These are phyloP conservation scores for Phytophthora sansomeana DNA, from an alignment of 352 stramenopile species.

Conservation along the genomic window DNA sequence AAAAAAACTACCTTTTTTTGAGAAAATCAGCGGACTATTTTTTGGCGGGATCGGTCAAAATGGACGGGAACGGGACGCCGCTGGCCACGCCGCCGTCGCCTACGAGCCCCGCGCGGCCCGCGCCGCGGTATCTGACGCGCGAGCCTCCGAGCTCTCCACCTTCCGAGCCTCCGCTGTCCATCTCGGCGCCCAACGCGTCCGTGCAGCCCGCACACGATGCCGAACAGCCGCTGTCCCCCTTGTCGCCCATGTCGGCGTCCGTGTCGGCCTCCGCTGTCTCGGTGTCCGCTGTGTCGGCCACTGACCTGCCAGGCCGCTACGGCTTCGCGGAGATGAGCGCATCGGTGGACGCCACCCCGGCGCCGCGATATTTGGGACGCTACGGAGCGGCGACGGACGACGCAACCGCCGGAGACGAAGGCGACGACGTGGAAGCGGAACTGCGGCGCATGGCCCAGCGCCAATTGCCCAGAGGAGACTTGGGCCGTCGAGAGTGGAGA, in stretches of 20 bases:
- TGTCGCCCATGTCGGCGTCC: slow-evolving; percentile 66
- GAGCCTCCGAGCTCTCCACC: slow-evolving; percentile 24
- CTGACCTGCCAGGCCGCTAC: slow-evolving; percentile 67
- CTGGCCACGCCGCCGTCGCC: slow-evolving; percentile 67
- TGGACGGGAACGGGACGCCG: slow-evolving; percentile 51
- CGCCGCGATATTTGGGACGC: slow-evolving; percentile 78
- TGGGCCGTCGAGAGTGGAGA: slow-evolving; percentile 80
- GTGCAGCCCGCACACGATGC: slow-evolving; percentile 5
- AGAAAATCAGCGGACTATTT: too few species aligned
- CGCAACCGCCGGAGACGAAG: slow-evolving; percentile 35
- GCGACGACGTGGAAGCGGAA: slow-evolving; percentile 81
- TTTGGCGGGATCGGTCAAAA: slow-evolving; percentile 36
- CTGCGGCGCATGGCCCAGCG: slow-evolving; percentile 81
- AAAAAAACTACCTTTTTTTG: too few species aligned
- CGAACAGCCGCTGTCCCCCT: slow-evolving; percentile 28
- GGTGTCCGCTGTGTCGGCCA: slow-evolving; percentile 81
- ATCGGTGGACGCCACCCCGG: slow-evolving; percentile 80
- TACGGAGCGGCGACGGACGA: slow-evolving; percentile 34
- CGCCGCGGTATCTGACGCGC: slow-evolving; percentile 59
- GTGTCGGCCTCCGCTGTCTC: slow-evolving; percentile 80
- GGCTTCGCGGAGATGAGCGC: slow-evolving; percentile 83
- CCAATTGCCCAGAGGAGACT: slow-evolving; percentile 77
- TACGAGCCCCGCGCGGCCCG: slow-evolving; percentile 47
- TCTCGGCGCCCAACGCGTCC: slow-evolving; percentile 8
- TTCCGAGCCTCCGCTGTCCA: slow-evolving; percentile 16